Evolutionary conservation across 2,329 filamentous ascomycete genomes (phyloP), one percentile per base, ranked within the genome.

Genomic region (Stagonosporopsis vannaccii): DNA sequence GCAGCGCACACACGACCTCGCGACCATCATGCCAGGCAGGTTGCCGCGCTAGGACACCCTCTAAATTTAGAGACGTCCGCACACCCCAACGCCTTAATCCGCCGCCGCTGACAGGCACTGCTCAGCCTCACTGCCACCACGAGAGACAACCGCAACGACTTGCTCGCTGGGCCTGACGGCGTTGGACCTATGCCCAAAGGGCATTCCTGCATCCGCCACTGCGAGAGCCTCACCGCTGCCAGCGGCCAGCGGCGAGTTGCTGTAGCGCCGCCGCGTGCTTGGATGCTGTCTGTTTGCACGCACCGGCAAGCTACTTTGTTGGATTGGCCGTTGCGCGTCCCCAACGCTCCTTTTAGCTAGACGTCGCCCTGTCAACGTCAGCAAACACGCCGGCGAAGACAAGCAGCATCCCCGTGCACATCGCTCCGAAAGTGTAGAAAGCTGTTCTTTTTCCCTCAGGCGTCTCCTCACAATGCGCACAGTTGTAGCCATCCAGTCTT

Each of bases 101-200:
- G 62, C 55, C 61, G 55, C 48, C 51, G 65, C 62, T 60, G 47
- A 59, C 58, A 36, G 46, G 28, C 41, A 43, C 35, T 63, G 60
- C 61, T 67, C 68, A 71, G 68, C 68, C 68, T 69, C 67, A 68
- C 59, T 56, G 23, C 47, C 36, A 56, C 32, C 46, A 26, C 47
- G 33, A 41, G 22, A 51, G 36, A 47, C 36, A 56, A 35, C 30
- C 33, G 35, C 36, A 36, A 50, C 51, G 7, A 22, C 39, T 32
- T 43, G 13, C 20, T 56, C 53, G 53, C 53, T 39, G 35, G 48
- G 53, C 43, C 53, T 47, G 53, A 22, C 44, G 53, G 53, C 30
- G 47, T 51, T 44, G 47, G 33, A 6, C 32, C 42, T 56, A 51
- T 48, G 22, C 53, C 53, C 47, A 23, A 56, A 47, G 23, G 15